Evolutionary conservation across 148 eudicot species (phyloP), one percentile per base, ranked within the genome.

Genomic region (Bassia scoparia): DNA sequence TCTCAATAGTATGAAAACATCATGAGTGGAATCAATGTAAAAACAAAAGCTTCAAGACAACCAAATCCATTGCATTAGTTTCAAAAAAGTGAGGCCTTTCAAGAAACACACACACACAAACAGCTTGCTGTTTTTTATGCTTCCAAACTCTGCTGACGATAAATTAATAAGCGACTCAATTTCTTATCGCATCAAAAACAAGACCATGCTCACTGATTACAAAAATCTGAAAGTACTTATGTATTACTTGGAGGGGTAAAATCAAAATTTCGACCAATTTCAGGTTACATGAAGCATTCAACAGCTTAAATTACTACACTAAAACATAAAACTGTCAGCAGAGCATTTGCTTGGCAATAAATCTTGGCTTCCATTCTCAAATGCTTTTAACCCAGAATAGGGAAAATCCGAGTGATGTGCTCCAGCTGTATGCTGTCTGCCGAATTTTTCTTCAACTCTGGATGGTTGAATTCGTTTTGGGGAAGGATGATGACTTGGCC

Each of bases 371-470:
- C 20, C 43, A 35, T 41, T 8, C 50, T 33, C 50, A 2, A 55
- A 38, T 17, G 33, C 66, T 71, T 38, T 71, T 17, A 95, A 60
- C 96, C 88, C 37, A 95, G 96, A 74, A 95, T 88, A 31, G 99
- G 99, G 74, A 91, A 86, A 69, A 95, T 89, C 17, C 92, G 85
- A 61, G 97, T 83, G 23, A 95, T 78, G 74, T 84, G 91, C 81
- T 95, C 96, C 69, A 95, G 80, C 10, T 91, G 96, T 68, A 91
- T 76, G 76, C 65, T 84, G 60, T 89, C 93, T 13, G 93, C 91
- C 49, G 82, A 61, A 82, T 75, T 89, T 81, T 86, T 91, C 85
- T 85, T 95, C 79, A 95, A 82, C 68, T 86, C 97, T 5, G 99
- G 97, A 80, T 89, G 87, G 79, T 91, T 95, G 70, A 91, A 95